Percentiles rank a stretch among this genome's conserved stretches.
Evolutionary conservation across 169 alveolate genomes (phyloP).

Genomic region (Hepatocystis sp.): DNA sequence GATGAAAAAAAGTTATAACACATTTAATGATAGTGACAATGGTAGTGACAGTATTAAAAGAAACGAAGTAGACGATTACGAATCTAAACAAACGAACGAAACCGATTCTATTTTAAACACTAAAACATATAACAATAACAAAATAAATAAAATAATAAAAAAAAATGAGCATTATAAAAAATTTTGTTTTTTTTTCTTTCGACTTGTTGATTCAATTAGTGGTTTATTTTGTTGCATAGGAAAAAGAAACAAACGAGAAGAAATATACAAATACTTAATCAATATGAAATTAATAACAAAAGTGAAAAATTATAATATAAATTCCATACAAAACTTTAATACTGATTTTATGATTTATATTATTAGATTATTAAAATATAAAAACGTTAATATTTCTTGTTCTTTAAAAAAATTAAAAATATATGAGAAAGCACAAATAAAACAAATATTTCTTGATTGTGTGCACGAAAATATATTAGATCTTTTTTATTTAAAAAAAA

Average conservation of each 20-base stretch:
- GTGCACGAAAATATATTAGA: slow-evolving; percentile 37
- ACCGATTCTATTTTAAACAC: neutral
- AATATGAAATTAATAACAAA: slow-evolving; percentile 18
- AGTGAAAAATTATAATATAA: slow-evolving; percentile 19
- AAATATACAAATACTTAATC: slow-evolving; percentile 15
- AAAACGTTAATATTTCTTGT: slow-evolving; percentile 38
- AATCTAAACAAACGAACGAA: neutral
- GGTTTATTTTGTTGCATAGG: slow-evolving; percentile 64
- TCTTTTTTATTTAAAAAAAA: slow-evolving; percentile 9
- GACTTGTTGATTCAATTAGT: slow-evolving; percentile 60
- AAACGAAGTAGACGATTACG: neutral
- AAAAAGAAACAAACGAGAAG: slow-evolving; percentile 68
- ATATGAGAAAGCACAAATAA: slow-evolving; percentile 12
- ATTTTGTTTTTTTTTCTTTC: slow-evolving; percentile 40
- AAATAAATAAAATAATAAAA: slow-evolving; percentile 18
- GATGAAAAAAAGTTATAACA: too few species aligned
- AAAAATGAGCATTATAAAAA: slow-evolving; percentile 45
- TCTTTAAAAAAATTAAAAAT: slow-evolving; percentile 40
- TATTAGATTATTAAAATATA: slow-evolving; percentile 36
- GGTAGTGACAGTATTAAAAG: neutral
- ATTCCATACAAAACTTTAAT: slow-evolving; percentile 4
- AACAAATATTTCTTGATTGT: slow-evolving; percentile 29
- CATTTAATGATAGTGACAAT: neutral
- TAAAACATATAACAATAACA: neutral
- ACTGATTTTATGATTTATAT: slow-evolving; percentile 56